Conservation (phyloP, 495 filamentous ascomycete species). For the Hyaloscypha bicolor region DNA sequence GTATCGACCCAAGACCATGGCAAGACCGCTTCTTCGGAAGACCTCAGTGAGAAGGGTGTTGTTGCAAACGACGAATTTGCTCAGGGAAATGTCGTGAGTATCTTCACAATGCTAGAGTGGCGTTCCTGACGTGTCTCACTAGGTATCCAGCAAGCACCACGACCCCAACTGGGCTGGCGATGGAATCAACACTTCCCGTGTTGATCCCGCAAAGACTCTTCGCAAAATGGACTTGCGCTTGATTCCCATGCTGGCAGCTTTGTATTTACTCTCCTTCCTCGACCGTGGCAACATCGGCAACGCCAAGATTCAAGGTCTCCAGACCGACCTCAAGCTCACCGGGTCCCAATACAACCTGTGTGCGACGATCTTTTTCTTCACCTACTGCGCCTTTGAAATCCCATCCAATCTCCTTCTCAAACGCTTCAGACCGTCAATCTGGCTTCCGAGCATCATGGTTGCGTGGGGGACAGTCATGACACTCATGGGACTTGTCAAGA, state of each 20-base stretch:
- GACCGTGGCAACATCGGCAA: conserved; percentile 68
- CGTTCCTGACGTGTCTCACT: no score
- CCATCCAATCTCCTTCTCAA: conserved; percentile 23
- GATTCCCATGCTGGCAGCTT: conserved; percentile 61
- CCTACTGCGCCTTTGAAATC: conserved; percentile 26
- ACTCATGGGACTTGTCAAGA: conserved; percentile 69
- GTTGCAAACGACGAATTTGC: no score
- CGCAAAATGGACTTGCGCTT: conserved; percentile 59
- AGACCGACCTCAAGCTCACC: conserved; percentile 59
- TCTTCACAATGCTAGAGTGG: no score
- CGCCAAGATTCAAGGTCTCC: conserved; percentile 73
- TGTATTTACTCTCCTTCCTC: conserved; percentile 52
- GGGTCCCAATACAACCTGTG: conserved; percentile 58
- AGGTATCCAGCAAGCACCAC: neutral
- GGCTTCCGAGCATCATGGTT: conserved; percentile 33
- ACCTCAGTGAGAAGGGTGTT: no score
- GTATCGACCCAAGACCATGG: no score
- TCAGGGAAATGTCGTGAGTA: no score
- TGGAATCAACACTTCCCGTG: conserved; percentile 25
- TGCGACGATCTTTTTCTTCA: conserved; percentile 27
- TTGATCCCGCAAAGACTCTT: conserved; percentile 45
- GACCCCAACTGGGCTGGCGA: conserved; percentile 15
- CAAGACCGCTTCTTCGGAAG: no score
- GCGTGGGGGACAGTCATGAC: conserved; percentile 51
- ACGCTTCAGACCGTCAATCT: conserved; percentile 16